Percentiles rank a stretch among this genome's conserved stretches.
Conservation (phyloP, 495 filamentous ascomycete genomes). For the Barbatosphaeria neglecta region DNA sequence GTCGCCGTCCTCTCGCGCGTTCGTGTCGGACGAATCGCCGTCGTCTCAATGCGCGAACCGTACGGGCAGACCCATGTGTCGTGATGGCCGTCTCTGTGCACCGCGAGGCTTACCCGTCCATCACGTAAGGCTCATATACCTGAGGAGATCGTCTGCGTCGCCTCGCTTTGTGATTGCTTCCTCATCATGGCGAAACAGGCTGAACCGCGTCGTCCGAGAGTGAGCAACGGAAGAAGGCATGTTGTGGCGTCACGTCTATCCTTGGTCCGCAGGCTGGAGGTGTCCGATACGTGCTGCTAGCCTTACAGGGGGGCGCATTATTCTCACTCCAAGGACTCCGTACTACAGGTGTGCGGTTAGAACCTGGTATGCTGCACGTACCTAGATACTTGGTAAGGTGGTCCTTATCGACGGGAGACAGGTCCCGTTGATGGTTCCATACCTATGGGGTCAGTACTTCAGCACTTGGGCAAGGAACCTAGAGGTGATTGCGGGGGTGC, state of each 20-base stretch:
- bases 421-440: too few species aligned
- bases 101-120: background rate
- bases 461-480: too few species aligned
- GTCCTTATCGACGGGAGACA: too few species aligned
- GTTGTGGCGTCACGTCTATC: too few species aligned
- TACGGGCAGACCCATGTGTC: background rate
- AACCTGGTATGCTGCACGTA: too few species aligned
- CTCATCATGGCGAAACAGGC: background rate
- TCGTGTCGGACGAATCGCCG: background rate
- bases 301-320: background rate
- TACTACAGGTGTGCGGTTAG: too few species aligned
- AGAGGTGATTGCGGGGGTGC: too few species aligned
- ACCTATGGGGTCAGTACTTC: too few species aligned
- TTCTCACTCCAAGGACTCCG: too few species aligned
- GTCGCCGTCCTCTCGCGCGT: background rate
- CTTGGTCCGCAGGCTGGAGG: background rate
- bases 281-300: background rate
- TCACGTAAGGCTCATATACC: background rate
- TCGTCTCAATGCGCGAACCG: background rate
- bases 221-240: too few species aligned
- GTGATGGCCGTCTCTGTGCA: too few species aligned
- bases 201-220: background rate
- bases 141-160: background rate
- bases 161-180: background rate
- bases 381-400: too few species aligned